These are phyloP conservation scores for Phytophthora tubulina DNA, from an alignment of 352 stramenopile genomes.

Conservation along the genomic window DNA sequence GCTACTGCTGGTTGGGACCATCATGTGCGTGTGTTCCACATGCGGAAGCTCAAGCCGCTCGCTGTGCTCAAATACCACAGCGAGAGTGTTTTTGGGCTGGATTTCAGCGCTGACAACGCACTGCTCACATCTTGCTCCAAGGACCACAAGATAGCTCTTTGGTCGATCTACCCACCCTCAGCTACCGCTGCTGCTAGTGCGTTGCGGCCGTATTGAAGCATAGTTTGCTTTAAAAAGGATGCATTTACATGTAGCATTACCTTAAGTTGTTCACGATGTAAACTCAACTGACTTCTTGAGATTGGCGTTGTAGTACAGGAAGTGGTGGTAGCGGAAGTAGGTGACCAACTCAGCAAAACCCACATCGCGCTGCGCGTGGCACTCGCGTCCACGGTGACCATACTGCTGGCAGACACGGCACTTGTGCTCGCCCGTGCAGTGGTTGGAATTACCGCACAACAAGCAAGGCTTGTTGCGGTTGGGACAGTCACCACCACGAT, in stretches of 20 bases:
- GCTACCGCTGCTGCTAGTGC: slow-evolving; percentile 28
- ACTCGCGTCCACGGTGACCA: slow-evolving; percentile 85
- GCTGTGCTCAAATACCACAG: slow-evolving; percentile 84
- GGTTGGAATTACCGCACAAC: slow-evolving; percentile 77
- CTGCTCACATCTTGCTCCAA: slow-evolving; percentile 80
- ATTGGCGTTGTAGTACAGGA: slow-evolving; percentile 91
- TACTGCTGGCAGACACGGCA: slow-evolving; percentile 88
- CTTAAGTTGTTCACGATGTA: slow-evolving; percentile 49
- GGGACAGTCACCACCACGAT: slow-evolving; percentile 75
- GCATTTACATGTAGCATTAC: slow-evolving; percentile 16
- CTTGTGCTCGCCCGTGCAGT: slow-evolving; percentile 84
- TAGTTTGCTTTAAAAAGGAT: slow-evolving; percentile 2
- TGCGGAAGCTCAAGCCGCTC: slow-evolving; percentile 77
- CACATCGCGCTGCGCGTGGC: slow-evolving; percentile 83
- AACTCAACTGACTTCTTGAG: slow-evolving; percentile 91
- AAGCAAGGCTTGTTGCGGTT: slow-evolving; percentile 76
- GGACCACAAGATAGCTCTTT: slow-evolving; percentile 81
- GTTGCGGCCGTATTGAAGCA: slow-evolving; percentile 47
- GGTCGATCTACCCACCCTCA: slow-evolving; percentile 76
- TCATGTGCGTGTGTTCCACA: slow-evolving; percentile 77
- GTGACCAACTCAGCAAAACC: slow-evolving; percentile 82
- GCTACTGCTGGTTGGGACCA: slow-evolving; percentile 85
- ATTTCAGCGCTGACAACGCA: slow-evolving; percentile 72
- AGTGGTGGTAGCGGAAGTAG: slow-evolving; percentile 90
- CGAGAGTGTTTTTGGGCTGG: slow-evolving; percentile 78